phyloP scores from a whole-genome alignment of 306 rosid genomes.

The Rosa lucieae region DNA sequence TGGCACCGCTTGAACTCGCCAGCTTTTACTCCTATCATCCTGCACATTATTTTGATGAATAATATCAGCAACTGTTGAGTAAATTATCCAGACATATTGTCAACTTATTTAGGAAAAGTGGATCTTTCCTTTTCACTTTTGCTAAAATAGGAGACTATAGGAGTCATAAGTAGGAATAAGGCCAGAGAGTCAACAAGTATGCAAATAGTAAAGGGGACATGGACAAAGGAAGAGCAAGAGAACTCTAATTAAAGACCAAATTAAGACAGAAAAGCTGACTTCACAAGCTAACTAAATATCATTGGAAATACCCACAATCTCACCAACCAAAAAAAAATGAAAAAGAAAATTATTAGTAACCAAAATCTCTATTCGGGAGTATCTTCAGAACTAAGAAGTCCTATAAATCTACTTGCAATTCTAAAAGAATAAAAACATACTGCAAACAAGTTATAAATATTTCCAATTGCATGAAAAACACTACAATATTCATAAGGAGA shows the following conservation, averaged over 20 bases:
- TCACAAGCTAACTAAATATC: neutral
- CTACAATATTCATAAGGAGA: neutral
- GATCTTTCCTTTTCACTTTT: neutral
- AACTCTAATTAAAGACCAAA: neutral
- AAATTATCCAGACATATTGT: neutral
- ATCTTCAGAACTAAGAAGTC: too few relatives aligned
- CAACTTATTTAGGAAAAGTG: neutral
- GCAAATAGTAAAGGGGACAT: neutral
- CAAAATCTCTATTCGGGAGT: too few relatives aligned
- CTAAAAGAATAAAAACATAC: too few relatives aligned
- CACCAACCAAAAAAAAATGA: too few relatives aligned
- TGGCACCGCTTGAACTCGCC: slow-evolving; percentile 89
- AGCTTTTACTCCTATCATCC: slow-evolving; percentile 81
- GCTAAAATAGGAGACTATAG: neutral
- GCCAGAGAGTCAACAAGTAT: neutral
- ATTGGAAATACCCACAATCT: too few relatives aligned
- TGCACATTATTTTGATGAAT: slow-evolving; percentile 22
- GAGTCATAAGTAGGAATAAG: neutral
- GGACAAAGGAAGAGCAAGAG: neutral
- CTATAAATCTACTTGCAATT: too few relatives aligned
- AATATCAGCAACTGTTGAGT: neutral
- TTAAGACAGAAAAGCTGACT: neutral
- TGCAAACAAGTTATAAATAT: neutral
- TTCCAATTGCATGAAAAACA: neutral
- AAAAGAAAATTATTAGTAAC: too few relatives aligned